Conservation (phyloP, 1,284 basidiomycete genomes). For the Megacollybia platyphylla region DNA sequence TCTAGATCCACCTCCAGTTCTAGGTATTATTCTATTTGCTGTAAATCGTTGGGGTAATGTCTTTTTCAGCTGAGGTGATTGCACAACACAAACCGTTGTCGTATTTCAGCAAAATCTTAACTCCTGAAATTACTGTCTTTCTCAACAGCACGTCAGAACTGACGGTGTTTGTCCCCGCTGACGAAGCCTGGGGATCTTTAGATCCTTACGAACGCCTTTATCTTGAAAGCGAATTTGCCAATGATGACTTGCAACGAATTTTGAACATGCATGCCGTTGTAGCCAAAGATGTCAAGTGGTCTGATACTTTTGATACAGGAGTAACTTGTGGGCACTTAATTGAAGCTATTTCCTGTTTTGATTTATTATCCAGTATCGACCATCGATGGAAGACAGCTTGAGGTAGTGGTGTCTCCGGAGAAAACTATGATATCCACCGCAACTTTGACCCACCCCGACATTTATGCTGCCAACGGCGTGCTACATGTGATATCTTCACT, state of each 20-base stretch:
- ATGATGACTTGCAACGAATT: constrained; percentile 67
- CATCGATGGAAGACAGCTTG: constrained; percentile 54
- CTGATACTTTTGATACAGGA: constrained; percentile 41
- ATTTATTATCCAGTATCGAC: constrained; percentile 46
- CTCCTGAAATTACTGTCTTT: constrained; percentile 36
- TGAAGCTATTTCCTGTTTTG: constrained; percentile 2
- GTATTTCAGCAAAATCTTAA: constrained; percentile 60
- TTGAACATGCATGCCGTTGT: constrained; percentile 66
- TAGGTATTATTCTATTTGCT: constrained; percentile 33
- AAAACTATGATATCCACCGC: constrained; percentile 56
- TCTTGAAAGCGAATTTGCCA: constrained; percentile 75
- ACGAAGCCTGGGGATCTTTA: constrained; percentile 64
- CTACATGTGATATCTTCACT: constrained; percentile 81
- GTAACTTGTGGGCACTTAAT: constrained; percentile 36
- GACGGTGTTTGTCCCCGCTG: constrained; percentile 83
- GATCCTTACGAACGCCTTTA: constrained; percentile 68
- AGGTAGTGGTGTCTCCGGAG: constrained; percentile 39
- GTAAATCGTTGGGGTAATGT: constrained; percentile 7
- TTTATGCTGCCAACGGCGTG: constrained; percentile 92
- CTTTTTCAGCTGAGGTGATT: constrained; percentile 39
- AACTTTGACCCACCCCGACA: constrained; percentile 56
- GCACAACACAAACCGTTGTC: constrained; percentile 45
- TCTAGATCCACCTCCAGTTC: constrained; percentile 62
- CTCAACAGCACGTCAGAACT: constrained; percentile 60
- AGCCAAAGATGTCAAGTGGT: constrained; percentile 46